Conservation (phyloP, 768 basidiomycete genomes). For the Boletus rex-veris region DNA sequence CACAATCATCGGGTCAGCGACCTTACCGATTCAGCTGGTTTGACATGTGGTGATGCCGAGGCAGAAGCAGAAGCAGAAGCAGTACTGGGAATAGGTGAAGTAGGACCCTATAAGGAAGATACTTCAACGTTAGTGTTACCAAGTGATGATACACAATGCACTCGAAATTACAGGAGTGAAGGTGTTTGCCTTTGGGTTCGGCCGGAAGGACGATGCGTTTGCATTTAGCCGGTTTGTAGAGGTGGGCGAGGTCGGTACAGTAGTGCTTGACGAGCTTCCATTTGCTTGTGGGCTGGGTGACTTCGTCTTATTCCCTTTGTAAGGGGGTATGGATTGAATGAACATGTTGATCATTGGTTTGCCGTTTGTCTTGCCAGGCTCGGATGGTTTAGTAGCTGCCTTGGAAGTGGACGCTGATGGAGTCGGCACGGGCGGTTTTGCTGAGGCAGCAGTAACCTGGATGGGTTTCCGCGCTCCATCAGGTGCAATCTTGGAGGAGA, state of each 20-base stretch:
- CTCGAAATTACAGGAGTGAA: conserved; percentile 60
- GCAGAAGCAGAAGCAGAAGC: conserved; percentile 46
- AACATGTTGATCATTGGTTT: conserved; percentile 63
- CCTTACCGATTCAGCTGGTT: conserved; percentile 51
- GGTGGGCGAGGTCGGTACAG: conserved; percentile 50
- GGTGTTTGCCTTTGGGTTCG: conserved; percentile 74
- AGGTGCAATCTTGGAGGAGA: conserved; percentile 28
- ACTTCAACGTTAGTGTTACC: conserved; percentile 17
- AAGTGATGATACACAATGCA: conserved; percentile 5
- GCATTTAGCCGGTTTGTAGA: conserved; percentile 72
- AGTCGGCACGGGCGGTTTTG: conserved; percentile 31
- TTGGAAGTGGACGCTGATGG: conserved; percentile 31
- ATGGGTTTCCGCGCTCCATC: conserved; percentile 29
- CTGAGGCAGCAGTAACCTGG: conserved; percentile 18
- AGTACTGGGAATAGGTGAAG: conserved; percentile 44
- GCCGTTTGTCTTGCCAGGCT: conserved; percentile 36
- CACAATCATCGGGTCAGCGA: not conserved
- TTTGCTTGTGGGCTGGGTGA: conserved; percentile 30
- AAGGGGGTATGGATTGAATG: conserved; percentile 90
- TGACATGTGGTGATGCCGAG: conserved; percentile 60
- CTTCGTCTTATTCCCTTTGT: conserved; percentile 59
- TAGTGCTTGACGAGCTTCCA: conserved; percentile 32
- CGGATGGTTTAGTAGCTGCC: conserved; percentile 27
- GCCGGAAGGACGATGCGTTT: conserved; percentile 88
- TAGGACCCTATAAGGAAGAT: conserved; percentile 37